phyloP scores from a whole-genome alignment of 2,329 filamentous ascomycete genomes.

The Calonectria pseudoturangicola region DNA sequence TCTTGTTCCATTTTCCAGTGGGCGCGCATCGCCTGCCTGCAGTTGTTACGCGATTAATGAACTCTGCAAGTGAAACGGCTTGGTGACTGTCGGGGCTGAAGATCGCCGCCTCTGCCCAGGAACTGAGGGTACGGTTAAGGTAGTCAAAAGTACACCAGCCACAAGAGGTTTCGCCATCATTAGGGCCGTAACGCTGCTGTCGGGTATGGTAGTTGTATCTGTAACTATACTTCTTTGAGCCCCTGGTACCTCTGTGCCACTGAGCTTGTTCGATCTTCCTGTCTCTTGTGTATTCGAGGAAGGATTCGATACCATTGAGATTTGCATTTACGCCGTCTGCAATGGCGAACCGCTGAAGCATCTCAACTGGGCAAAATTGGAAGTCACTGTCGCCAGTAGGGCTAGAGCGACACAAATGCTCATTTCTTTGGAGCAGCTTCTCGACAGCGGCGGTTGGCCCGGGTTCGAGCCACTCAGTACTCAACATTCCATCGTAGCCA shows the following conservation, averaged over 20 bases:
- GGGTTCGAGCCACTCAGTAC: constrained; percentile 3
- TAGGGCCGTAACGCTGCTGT: constrained; percentile 21
- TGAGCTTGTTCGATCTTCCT: not conserved
- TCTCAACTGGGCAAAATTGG: constrained; percentile 21
- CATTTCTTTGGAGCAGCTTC: constrained; percentile 13
- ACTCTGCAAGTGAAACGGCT: constrained; percentile 24
- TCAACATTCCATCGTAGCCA: constrained; percentile 22
- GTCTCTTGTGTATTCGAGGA: not conserved
- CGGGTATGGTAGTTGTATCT: constrained; percentile 18
- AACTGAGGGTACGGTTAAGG: constrained; percentile 28
- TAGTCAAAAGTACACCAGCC: constrained; percentile 31
- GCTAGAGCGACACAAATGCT: constrained; percentile 24
- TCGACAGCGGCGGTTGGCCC: constrained; percentile 21
- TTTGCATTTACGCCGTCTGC: constrained; percentile 19
- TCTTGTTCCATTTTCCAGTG: constrained; percentile 1
- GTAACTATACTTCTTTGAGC: not conserved
- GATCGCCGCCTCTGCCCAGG: constrained; percentile 15
- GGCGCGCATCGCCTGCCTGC: constrained; percentile 21
- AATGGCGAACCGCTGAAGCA: constrained; percentile 19
- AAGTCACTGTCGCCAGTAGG: constrained; percentile 18
- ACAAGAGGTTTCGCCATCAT: constrained; percentile 22
- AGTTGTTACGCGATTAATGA: constrained; percentile 10
- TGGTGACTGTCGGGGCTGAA: constrained; percentile 16
- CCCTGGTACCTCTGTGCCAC: not conserved
- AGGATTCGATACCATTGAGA: constrained; percentile 3